Conservation (phyloP, 2,329 filamentous ascomycete species). For the Colletotrichum endophyticum region DNA sequence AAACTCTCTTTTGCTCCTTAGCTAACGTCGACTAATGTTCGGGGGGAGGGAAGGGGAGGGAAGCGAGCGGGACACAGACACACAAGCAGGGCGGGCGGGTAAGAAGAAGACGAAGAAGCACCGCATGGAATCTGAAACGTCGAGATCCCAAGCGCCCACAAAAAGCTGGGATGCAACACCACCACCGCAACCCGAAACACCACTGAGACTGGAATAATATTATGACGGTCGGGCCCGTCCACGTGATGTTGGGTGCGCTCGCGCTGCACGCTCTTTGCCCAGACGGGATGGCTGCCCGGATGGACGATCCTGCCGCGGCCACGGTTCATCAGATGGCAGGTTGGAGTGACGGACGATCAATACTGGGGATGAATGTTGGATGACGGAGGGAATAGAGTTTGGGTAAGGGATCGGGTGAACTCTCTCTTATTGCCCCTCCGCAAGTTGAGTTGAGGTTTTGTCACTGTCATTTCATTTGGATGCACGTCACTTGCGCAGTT, state of each 20-base stretch:
- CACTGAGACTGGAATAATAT: conserved; percentile 13
- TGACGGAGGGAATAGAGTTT: neutral
- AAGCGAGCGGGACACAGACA: neutral
- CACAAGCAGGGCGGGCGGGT: neutral
- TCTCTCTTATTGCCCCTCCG: neutral
- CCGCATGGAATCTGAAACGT: conserved; percentile 5
- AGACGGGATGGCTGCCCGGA: neutral
- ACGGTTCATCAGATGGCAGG: conserved; percentile 11
- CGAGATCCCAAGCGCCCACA: neutral
- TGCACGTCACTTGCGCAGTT: neutral
- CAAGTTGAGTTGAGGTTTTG: neutral
- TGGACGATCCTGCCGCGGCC: neutral
- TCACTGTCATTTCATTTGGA: neutral
- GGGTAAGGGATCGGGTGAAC: neutral
- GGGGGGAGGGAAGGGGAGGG: neutral
- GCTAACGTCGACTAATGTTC: neutral
- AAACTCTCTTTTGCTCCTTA: neutral
- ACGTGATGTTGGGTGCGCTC: neutral
- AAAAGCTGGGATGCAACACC: conserved; percentile 9
- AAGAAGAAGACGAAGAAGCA: neutral
- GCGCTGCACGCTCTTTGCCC: neutral
- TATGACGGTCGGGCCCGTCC: neutral
- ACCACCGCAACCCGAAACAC: conserved; percentile 16
- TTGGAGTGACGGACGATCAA: neutral
- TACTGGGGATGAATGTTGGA: neutral